These are phyloP conservation scores for Hermanozyma aechmeae DNA, from an alignment of 805 yeast species.

Conservation along the genomic window DNA sequence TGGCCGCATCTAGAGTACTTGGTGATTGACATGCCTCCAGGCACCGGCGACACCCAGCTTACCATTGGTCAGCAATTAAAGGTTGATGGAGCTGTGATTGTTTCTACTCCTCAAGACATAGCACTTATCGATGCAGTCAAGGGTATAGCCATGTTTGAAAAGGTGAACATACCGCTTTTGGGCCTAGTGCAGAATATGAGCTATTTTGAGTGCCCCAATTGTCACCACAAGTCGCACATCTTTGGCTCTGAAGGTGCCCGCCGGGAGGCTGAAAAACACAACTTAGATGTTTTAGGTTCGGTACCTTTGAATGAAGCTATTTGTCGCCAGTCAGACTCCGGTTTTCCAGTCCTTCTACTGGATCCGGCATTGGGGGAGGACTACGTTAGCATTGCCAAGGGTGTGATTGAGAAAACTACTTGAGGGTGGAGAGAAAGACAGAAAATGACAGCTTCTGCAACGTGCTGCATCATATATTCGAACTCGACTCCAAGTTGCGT, in stretches of 20 bases:
- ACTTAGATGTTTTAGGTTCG: slow-evolving; percentile 48
- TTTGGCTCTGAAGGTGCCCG: slow-evolving; percentile 59
- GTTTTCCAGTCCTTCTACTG: slow-evolving; percentile 51
- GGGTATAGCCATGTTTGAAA: slow-evolving; percentile 71
- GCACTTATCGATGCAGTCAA: slow-evolving; percentile 74
- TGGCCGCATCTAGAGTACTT: slow-evolving; percentile 63
- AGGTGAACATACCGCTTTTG: slow-evolving; percentile 59
- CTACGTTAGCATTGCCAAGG: slow-evolving; percentile 41
- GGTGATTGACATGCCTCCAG: slow-evolving; percentile 83
- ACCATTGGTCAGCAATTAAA: slow-evolving; percentile 73
- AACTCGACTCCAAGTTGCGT: too few relatives aligned
- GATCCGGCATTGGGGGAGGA: slow-evolving; percentile 27
- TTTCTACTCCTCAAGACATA: slow-evolving; percentile 80
- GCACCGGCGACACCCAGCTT: slow-evolving; percentile 82
- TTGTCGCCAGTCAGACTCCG: slow-evolving; percentile 52
- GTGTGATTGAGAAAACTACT: slow-evolving; percentile 12
- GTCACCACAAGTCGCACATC: slow-evolving; percentile 62
- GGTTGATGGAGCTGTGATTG: slow-evolving; percentile 73
- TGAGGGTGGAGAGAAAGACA: background rate
- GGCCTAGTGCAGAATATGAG: slow-evolving; percentile 86
- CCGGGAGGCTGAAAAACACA: slow-evolving; percentile 40
- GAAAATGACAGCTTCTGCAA: background rate
- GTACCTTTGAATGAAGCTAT: slow-evolving; percentile 60
- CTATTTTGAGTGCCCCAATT: slow-evolving; percentile 64
- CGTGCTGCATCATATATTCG: background rate